Evolutionary conservation across 352 stramenopile genomes (phyloP).

Genomic region (Phytophthora rubi): DNA sequence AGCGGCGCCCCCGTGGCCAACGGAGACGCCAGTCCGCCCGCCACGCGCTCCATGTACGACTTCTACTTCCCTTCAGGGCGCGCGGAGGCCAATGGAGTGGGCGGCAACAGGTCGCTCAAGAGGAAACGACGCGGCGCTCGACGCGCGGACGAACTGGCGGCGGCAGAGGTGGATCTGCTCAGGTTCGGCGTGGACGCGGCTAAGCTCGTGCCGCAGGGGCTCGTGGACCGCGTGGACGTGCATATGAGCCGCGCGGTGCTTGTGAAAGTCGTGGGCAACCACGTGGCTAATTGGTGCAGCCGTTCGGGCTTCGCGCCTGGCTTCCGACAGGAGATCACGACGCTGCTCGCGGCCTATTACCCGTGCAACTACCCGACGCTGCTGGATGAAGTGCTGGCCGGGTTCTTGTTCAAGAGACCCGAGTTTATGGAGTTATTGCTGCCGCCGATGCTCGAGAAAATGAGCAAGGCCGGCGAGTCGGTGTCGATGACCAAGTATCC

Average conservation of each 20-base stretch:
- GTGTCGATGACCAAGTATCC: constrained; percentile 68
- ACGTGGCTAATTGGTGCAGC: constrained; percentile 78
- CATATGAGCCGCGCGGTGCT: constrained; percentile 63
- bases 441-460: constrained; percentile 72
- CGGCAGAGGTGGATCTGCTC: constrained; percentile 55
- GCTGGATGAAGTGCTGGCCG: constrained; percentile 79
- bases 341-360: constrained; percentile 81
- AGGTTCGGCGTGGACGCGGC: constrained; percentile 74
- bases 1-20: constrained; percentile 21
- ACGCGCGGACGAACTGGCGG: constrained; percentile 24
- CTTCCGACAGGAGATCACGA: constrained; percentile 76
- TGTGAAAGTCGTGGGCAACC: constrained; percentile 55
- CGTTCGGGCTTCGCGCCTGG: constrained; percentile 66
- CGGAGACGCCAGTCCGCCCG: constrained; percentile 31
- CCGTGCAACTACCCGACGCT: constrained; percentile 83
- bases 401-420: constrained; percentile 79
- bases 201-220: constrained; percentile 83
- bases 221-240: constrained; percentile 83
- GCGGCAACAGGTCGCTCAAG: constrained; percentile 46
- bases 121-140: constrained; percentile 47
- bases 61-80: constrained; percentile 55
- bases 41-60: constrained; percentile 56
- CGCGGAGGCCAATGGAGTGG: constrained; percentile 14
- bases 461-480: constrained; percentile 68
- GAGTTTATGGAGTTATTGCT: constrained; percentile 77